Evolutionary conservation across 805 yeast genomes (phyloP), one percentile per base, ranked within the genome.

Genomic region (Blastobotrys peoriensis): DNA sequence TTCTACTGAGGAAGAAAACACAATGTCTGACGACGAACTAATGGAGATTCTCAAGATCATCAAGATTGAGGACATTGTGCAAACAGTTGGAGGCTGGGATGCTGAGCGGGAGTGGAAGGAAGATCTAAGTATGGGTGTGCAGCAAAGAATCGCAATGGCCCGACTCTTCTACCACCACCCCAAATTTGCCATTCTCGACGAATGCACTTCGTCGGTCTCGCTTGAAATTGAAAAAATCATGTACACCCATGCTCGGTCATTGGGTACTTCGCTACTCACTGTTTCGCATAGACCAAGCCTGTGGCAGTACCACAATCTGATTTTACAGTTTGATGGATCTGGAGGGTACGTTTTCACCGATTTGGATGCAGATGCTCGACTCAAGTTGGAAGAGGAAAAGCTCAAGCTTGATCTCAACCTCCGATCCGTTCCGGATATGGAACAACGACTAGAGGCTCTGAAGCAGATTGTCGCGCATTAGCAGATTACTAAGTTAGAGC

Each of bases 151-250:
- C 51, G 96, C 96, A 10, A 82, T 91, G 84, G 96, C 95, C 2
- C 75, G 97, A 57, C 71, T 89, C 64, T 89, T 85, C 60, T 89
- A 88, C 60, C 96, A 89, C 63, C 74, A 75, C 56, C 98, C 98
- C 1, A 83, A 79, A 62, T 89, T 88, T 71, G 98, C 98, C 0
- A 95, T 89, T 20, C 69, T 89, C 52, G 98, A 89, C 66, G 98
- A 89, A 68, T 89, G 96, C 64, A 89, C 98, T 0, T 86, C 96
- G 3, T 91, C 95, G 1, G 95, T 89, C 2, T 81, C 96, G 0
- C 86, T 93, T 8, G 85, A 83, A 48, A 82, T 88, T 78, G 98
- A 89, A 61, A 86, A 83, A 50, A 79, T 81, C 55, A 88, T 91
- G 86, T 89, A 89, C 58, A 65, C 78, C 41, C 83, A 83, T 57